Base-by-base conservation (phyloP, 306 rosid genomes). In the Vigna hirtella region DNA sequence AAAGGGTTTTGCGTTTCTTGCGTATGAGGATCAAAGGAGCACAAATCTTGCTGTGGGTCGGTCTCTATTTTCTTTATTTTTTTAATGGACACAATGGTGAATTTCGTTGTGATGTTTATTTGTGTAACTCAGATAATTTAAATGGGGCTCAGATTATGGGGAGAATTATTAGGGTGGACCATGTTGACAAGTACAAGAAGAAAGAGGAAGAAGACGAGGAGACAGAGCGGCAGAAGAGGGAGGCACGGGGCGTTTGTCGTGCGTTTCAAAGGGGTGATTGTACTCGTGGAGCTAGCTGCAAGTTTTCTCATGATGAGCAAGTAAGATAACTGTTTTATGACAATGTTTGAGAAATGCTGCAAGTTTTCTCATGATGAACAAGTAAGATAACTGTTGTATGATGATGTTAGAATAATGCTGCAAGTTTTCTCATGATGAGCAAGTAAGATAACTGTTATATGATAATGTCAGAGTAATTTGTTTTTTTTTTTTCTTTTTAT, bases 191-290 rank as follows among this genome's bases (percentile, higher is more conserved):
- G 22, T 95, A 95, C 80, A 95, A 91, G 79, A 95, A 92, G 93
- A 93, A 89, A 77, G 94, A 93, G 65, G 98, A 95, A 73, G 99
- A 93, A 80, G 99, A 95, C 67, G 99, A 95, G 74, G 97, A 93
- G 87, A 77, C 87, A 9, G 90, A 83, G 83, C 85, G 79, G 81
- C 84, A 84, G 90, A 95, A 91, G 83, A 82, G 98, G 81, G 97
- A 95, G 84, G 98, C 83, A 15, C 91, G 97, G 0, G 99, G 99
- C 2, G 97, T 95, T 10, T 95, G 99, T 77, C 95, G 98, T 49
- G 98, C 97, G 59, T 95, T 93, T 38, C 99, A 93, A 80, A 92
- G 82, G 75, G 99, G 99, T 14, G 87, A 95, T 58, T 95, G 99
- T 61, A 95, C 93, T 57, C 97, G 97, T 49, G 99, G 98, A 71